Base-by-base conservation (phyloP, 2,329 filamentous ascomycete species). In the Diplodia sapinea region DNA sequence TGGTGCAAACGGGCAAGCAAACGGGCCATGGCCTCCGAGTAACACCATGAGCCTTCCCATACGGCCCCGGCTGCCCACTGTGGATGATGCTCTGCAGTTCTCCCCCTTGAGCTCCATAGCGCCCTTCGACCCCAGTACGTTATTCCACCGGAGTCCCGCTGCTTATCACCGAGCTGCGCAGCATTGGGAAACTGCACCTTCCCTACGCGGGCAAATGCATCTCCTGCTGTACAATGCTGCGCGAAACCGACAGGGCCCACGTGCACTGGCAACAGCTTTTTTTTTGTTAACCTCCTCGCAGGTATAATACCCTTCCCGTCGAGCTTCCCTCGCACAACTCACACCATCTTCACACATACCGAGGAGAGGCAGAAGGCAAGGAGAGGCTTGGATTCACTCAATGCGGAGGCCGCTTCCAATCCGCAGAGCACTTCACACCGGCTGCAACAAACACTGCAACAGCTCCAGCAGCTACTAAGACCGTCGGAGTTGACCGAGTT, bases 71-170 rank as follows among this genome's bases (percentile, higher is more conserved):
- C 77, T 82, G 50, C 81, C 83, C 12, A 84, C 82, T 3, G 85
- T 95, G 13, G 86, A 90, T 67, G 91, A 95, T 75, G 91, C 91
- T 36, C 83, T 95, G 55, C 90, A 91, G n/a, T 94, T 89, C 79
- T 92, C 91, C 63, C 92, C 92, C 29, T 89, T 94, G 76, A 91
- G 89, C 59, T 93, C 91, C 3, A 90, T 94, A 59, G 85, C 92
- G 64, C 91, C 92, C 2, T 92, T 94, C 78, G 87, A 91, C 77
- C 86, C 91, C 71, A 88, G 92, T 93, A 79, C 71, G 81, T 78
- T 68, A 55, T 64, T 38, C 47, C 59, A 63, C 47, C 47, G 36
- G 33, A 31, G 59, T 63, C 59, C 7, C 17, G 29, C 59, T 51
- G 59, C n/a, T 11, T 31, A 26, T 63, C 59, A 63, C 29, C 47